Evolutionary conservation across 805 yeast genomes (phyloP).

Genomic region (Saccharomyces jurei): DNA sequence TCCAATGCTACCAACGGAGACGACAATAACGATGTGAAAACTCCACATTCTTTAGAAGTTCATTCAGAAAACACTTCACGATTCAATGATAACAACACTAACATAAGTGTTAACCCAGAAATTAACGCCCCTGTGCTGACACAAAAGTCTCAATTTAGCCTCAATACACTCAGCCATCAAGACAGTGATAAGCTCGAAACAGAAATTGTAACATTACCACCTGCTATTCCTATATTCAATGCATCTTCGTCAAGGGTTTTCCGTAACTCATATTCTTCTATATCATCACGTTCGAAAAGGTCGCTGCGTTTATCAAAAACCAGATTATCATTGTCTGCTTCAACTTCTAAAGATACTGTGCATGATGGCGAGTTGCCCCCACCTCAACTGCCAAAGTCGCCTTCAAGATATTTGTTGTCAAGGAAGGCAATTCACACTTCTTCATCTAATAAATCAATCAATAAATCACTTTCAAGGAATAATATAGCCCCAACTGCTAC

Average conservation of each 20-base stretch:
- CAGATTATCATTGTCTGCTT: conserved; percentile 3
- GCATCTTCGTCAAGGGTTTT: conserved; percentile 26
- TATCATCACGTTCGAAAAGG: conserved; percentile 15
- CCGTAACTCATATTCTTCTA: conserved; percentile 16
- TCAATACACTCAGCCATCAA: conserved; percentile 4
- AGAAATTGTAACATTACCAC: conserved; percentile 10
- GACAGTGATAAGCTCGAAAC: background rate
- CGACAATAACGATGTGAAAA: background rate
- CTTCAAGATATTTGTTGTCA: background rate
- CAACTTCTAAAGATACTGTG: conserved; percentile 4
- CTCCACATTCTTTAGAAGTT: background rate
- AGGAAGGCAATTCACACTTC: conserved; percentile 5
- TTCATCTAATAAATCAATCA: conserved; percentile 13
- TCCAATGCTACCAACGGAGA: background rate
- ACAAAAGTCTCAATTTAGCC: conserved; percentile 29
- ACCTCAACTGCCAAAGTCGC: background rate
- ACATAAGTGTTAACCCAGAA: background rate
- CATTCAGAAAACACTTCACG: background rate
- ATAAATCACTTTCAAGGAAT: conserved; percentile 9
- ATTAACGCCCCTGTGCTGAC: conserved; percentile 19
- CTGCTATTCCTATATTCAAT: conserved; percentile 17
- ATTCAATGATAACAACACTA: conserved; percentile 1
- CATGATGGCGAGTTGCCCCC: background rate
- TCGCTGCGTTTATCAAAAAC: conserved; percentile 9
- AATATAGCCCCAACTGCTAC: conserved; percentile 6